Base-by-base conservation (phyloP, 768 basidiomycete genomes). In the Boletus reticulatus region DNA sequence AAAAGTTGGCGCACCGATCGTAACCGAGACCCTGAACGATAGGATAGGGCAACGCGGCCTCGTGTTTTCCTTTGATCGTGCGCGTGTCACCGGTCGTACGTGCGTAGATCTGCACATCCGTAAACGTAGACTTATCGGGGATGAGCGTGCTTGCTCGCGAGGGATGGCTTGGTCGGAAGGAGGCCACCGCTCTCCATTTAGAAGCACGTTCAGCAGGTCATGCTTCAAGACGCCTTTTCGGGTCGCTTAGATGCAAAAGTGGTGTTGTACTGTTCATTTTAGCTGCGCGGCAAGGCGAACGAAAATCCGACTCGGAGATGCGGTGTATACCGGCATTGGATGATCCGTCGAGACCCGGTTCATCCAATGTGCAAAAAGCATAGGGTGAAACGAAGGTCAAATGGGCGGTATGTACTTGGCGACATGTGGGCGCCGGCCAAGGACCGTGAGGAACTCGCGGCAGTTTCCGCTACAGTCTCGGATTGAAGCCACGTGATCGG, bases 321-420 rank as follows among this genome's bases (percentile, higher is more conserved):
- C 55, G 49, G 49, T 42, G 32, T 7, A 9, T 20, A 41, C 49
- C 44, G 55, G 49, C n/a, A 16, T 56, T 31, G 55, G 51, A n/a
- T 34, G 55, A 32, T 42, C 55, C 55, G 49, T 41, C 43, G 49
- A 44, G 48, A 55, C 45, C 55, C 48, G 43, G 27, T 16, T 16
- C 19, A 32, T 39, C 43, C 31, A 42, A 4, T 8, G 44, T 34
- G 22, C 16, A 13, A 32, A 32, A 32, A 27, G 19, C 11, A 17
- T 5, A 27, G 14, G 22, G 14, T 29, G 48, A 49, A 29, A 24
- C 37, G 24, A 29, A 24, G 10, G 51, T 27, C 27, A 27, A 27
- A 6, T 27, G 27, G 27, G 8, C 8, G 27, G 27, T n/a, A n/a
- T n/a, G 27, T 27, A 27, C 7, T 27, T n/a, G n/a, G n/a, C n/a